A percentile compares a stretch with the other conserved stretches of the same genome.
phyloP scores from a whole-genome alignment of 768 basidiomycete genomes.

The Phanerochaete carnosa region DNA sequence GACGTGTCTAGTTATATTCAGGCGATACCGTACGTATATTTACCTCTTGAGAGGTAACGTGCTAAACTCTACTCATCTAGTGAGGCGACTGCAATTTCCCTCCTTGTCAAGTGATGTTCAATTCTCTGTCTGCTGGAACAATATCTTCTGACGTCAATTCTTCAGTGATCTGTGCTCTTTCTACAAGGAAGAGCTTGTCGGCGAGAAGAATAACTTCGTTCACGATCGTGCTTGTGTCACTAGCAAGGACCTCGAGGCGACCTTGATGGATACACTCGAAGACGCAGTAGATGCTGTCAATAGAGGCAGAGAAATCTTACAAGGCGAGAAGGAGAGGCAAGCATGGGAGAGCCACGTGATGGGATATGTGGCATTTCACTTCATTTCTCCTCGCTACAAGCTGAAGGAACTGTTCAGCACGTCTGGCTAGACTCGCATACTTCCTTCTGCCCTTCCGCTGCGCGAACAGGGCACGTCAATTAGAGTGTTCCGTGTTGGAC shows the following conservation, averaged over 20 bases:
- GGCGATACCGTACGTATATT: too few relatives aligned
- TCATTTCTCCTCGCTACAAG: constrained; percentile 3
- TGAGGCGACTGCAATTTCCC: too few relatives aligned
- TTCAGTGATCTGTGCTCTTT: constrained; percentile 8
- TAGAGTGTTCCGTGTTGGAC: too few relatives aligned
- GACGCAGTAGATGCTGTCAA: constrained; percentile 19
- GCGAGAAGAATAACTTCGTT: not conserved
- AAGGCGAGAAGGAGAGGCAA: constrained; percentile 5
- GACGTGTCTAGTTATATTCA: too few relatives aligned
- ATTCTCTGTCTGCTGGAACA: constrained; percentile 30
- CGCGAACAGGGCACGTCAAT: too few relatives aligned
- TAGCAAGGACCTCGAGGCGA: not conserved
- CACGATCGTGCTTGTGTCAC: not conserved
- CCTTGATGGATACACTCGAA: not conserved
- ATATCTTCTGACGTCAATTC: not conserved
- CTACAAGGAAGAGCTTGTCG: constrained; percentile 1
- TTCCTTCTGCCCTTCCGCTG: too few relatives aligned
- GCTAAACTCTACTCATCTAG: too few relatives aligned
- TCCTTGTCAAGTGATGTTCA: too few relatives aligned
- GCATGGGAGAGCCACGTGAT: constrained; percentile 18
- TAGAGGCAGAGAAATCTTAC: constrained; percentile 5
- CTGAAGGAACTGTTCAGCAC: constrained; percentile 1
- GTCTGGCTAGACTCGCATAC: not conserved
- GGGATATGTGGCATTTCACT: constrained; percentile 19
- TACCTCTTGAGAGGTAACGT: too few relatives aligned